These are phyloP conservation scores for Monosporascus cannonballus DNA, from an alignment of 2,329 filamentous ascomycete genomes.

Conservation along the genomic window DNA sequence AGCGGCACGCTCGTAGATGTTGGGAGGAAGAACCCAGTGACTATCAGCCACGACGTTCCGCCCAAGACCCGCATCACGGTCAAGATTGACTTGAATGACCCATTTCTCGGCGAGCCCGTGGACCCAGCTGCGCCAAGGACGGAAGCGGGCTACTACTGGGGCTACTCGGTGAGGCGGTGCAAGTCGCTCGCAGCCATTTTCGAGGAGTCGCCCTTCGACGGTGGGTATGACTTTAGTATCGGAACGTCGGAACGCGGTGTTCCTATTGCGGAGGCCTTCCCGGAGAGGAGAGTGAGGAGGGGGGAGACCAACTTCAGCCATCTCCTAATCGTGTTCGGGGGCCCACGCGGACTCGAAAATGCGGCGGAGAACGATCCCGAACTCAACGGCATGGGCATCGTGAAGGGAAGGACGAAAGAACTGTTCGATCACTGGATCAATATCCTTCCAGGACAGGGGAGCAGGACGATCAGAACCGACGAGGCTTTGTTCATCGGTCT, in stretches of 20 bases:
- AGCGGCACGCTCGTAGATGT: slow-evolving; percentile 52
- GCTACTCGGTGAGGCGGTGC: slow-evolving; percentile 65
- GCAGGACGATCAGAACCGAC: slow-evolving; percentile 75
- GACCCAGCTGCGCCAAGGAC: slow-evolving; percentile 64
- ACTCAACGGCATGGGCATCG: slow-evolving; percentile 55
- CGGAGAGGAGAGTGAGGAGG: slow-evolving; percentile 29
- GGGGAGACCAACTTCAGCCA: slow-evolving; percentile 53
- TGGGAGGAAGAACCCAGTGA: slow-evolving; percentile 48
- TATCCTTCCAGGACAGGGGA: slow-evolving; percentile 72
- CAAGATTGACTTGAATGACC: slow-evolving; percentile 47
- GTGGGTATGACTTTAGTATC: slow-evolving; percentile 76
- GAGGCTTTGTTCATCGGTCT: slow-evolving; percentile 76
- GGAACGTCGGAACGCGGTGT: slow-evolving; percentile 75
- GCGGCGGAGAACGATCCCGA: slow-evolving; percentile 58
- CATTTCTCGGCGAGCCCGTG: slow-evolving; percentile 51
- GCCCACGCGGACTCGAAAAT: slow-evolving; percentile 71
- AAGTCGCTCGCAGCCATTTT: slow-evolving; percentile 65
- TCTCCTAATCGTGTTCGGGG: slow-evolving; percentile 73
- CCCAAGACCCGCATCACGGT: slow-evolving; percentile 69
- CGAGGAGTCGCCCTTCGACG: slow-evolving; percentile 67
- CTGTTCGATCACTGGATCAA: slow-evolving; percentile 84
- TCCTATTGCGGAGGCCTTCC: slow-evolving; percentile 41
- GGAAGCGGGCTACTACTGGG: slow-evolving; percentile 81
- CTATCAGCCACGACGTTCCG: slow-evolving; percentile 57
- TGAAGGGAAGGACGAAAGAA: slow-evolving; percentile 57